These are phyloP conservation scores for Ceratocystis variospora DNA, from an alignment of 2,329 filamentous ascomycete genomes.

Conservation along the genomic window DNA sequence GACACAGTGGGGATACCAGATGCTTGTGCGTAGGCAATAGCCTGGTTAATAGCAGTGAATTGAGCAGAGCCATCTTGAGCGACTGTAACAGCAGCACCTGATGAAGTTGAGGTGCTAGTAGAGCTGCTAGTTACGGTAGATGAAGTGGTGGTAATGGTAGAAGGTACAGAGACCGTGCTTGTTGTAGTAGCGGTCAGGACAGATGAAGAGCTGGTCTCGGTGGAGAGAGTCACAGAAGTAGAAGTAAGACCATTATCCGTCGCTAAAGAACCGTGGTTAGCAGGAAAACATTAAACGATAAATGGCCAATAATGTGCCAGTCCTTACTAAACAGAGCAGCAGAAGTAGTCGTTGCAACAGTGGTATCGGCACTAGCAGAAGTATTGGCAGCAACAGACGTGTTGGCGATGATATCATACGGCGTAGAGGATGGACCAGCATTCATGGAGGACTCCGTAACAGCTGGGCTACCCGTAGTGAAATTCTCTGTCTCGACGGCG, in stretches of 20 bases:
- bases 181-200: background rate
- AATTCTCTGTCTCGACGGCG: background rate
- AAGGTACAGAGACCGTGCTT: background rate
- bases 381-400: background rate
- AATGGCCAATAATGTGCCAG: background rate
- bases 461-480: background rate
- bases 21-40: slow-evolving; percentile 30
- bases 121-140: background rate
- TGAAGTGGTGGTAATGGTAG: background rate
- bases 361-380: background rate
- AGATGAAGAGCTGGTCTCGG: background rate
- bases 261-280: background rate
- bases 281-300: background rate
- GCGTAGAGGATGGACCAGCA: background rate
- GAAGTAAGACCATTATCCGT: background rate
- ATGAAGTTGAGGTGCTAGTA: slow-evolving; percentile 7
- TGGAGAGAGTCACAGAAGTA: background rate
- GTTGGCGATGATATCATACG: background rate
- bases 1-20: slow-evolving; percentile 30
- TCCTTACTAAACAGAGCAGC: background rate
- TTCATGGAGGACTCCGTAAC: background rate
- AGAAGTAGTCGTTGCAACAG: background rate
- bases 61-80: slow-evolving; percentile 32
- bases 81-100: slow-evolving; percentile 28
- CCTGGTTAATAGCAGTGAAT: slow-evolving; percentile 33